These are phyloP conservation scores for Fusarium udum DNA, from an alignment of 2,329 filamentous ascomycete species.

Conservation along the genomic window DNA sequence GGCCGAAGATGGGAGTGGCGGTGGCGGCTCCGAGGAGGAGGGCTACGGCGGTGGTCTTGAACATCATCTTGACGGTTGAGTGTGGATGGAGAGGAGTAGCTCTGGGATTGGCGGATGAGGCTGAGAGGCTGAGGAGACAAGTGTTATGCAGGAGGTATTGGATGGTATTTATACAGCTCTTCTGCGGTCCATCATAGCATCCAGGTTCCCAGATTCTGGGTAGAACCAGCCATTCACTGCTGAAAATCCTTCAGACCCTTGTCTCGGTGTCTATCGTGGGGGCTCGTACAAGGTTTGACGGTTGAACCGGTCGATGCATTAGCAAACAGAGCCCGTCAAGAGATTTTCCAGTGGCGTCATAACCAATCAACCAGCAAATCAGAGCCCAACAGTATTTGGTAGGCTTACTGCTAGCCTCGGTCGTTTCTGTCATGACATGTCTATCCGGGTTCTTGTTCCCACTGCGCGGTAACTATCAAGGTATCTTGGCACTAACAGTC, in stretches of 20 bases:
- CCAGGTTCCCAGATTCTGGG: background rate
- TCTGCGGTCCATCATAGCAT: background rate
- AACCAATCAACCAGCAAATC: conserved; percentile 17
- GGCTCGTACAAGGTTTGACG: conserved; percentile 1
- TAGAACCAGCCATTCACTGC: background rate
- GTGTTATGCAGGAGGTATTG: conserved; percentile 6
- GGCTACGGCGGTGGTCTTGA: conserved; percentile 37
- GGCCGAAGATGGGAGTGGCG: conserved; percentile 44
- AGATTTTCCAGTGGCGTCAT: conserved; percentile 4
- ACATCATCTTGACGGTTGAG: conserved; percentile 39
- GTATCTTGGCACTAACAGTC: conserved; percentile 20
- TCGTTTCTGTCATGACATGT: conserved; percentile 2
- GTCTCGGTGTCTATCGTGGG: background rate
- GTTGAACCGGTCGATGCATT: background rate
- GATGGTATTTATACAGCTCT: conserved; percentile 35
- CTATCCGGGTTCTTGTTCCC: conserved; percentile 42
- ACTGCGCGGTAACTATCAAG: conserved; percentile 37
- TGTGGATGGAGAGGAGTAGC: background rate
- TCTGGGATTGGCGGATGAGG: conserved; percentile 16
- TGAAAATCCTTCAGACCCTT: background rate
- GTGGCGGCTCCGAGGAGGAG: conserved; percentile 41
- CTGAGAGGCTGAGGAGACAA: conserved; percentile 31
- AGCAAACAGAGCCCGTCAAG: background rate
- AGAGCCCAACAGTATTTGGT: background rate
- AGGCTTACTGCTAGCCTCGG: background rate